A percentile compares a stretch with the other conserved stretches of the same genome.
Evolutionary conservation across 148 eudicot genomes (phyloP).

Genomic region (Fallopia convolvulus): DNA sequence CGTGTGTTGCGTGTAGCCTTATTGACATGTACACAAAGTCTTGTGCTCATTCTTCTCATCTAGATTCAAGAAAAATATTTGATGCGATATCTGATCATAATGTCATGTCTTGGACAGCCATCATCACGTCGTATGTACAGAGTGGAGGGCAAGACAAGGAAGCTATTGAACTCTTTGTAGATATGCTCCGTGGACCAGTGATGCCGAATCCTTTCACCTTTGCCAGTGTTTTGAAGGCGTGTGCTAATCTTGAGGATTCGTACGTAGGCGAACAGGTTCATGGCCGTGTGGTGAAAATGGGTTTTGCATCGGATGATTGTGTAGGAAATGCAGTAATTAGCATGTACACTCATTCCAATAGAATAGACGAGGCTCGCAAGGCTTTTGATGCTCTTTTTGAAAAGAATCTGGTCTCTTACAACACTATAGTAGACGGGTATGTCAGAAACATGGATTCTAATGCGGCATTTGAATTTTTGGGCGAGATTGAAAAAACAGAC

Average conservation of each 20-base stretch:
- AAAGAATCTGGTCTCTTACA: constrained; percentile 48
- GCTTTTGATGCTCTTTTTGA: constrained; percentile 48
- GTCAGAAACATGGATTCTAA: constrained; percentile 24
- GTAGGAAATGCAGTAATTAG: constrained; percentile 51
- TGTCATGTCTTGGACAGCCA: constrained; percentile 63
- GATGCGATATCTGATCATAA: constrained; percentile 38
- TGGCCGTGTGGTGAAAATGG: constrained; percentile 42
- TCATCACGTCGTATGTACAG: constrained; percentile 48
- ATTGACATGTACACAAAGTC: constrained; percentile 64
- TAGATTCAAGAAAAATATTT: constrained; percentile 46
- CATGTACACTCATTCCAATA: constrained; percentile 47
- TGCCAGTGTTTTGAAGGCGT: constrained; percentile 54
- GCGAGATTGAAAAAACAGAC: constrained; percentile 23
- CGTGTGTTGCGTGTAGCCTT: constrained; percentile 56
- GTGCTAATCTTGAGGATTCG: constrained; percentile 37
- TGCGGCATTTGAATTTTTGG: constrained; percentile 33
- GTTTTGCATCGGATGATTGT: constrained; percentile 31
- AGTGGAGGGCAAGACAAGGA: constrained; percentile 33
- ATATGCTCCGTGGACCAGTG: constrained; percentile 41
- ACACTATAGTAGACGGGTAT: constrained; percentile 42
- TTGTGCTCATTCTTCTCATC: constrained; percentile 22
- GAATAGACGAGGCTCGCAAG: constrained; percentile 46
- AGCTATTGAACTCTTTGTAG: constrained; percentile 39
- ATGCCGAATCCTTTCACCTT: constrained; percentile 53
- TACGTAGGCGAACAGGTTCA: constrained; percentile 44